Evolutionary conservation across 345 rosid genomes (phyloP).

Genomic region (Salix purpurea): DNA sequence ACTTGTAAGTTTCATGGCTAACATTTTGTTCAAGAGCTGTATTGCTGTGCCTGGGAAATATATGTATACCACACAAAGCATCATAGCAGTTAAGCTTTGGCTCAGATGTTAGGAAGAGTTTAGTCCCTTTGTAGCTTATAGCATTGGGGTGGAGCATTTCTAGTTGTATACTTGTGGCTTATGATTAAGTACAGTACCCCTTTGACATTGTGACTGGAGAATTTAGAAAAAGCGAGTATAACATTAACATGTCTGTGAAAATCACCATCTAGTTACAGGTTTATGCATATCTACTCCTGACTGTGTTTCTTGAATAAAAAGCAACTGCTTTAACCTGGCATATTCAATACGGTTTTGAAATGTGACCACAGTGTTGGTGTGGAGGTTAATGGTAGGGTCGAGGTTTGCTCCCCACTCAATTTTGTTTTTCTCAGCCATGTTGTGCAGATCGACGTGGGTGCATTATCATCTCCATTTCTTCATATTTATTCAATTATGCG

Average conservation of each 20-base stretch:
- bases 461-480: not conserved
- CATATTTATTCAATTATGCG: not conserved
- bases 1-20: not conserved
- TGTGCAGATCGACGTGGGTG: not conserved
- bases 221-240: not conserved
- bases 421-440: not conserved
- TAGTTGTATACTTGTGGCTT: not conserved
- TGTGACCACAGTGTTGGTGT: not conserved
- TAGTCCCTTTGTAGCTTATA: not conserved
- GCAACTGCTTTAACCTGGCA: not conserved
- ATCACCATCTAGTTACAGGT: not conserved
- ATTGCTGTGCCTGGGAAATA: not conserved
- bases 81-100: not conserved
- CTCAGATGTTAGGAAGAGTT: not conserved
- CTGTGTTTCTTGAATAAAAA: not conserved
- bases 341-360: not conserved
- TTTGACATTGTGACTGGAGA: not conserved
- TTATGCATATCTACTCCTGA: not conserved
- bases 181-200: not conserved
- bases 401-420: not conserved
- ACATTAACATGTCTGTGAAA: conserved; percentile 2
- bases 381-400: not conserved
- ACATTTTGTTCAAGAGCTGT: not conserved
- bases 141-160: not conserved
- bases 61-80: not conserved